Evolutionary conservation across 2,329 filamentous ascomycete species (phyloP).

Genomic region (Botrytis fragariae): DNA sequence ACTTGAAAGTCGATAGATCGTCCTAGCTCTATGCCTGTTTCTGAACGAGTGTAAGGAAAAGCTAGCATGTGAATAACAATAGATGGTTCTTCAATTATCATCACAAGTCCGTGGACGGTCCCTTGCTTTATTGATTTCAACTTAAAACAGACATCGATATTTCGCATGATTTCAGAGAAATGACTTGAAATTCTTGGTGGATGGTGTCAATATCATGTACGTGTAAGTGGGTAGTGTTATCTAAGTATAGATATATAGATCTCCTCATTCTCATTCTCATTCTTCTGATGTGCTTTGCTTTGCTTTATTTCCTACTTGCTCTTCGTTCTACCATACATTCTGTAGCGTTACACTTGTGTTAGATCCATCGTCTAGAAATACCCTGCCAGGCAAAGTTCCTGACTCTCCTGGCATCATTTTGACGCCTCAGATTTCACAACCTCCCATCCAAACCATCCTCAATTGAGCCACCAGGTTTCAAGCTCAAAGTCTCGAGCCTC

Average conservation of each 20-base stretch:
- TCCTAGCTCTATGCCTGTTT: neutral
- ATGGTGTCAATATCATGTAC: neutral
- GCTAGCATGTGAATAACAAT: neutral
- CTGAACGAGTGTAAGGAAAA: neutral
- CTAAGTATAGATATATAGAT: constrained; percentile 2
- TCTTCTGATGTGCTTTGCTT: neutral
- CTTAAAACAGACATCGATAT: neutral
- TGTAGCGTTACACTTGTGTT: neutral
- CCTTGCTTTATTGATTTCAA: neutral
- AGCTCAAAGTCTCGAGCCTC: constrained; percentile 12
- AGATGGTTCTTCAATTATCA: neutral
- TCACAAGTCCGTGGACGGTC: neutral
- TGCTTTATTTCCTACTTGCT: neutral
- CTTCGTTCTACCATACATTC: neutral
- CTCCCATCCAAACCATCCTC: neutral
- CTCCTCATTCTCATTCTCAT: neutral
- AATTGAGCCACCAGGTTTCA: neutral
- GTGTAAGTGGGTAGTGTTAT: neutral
- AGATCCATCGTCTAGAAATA: constrained; percentile 7
- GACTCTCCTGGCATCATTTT: neutral
- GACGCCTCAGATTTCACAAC: neutral
- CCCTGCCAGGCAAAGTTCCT: neutral
- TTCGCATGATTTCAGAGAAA: neutral
- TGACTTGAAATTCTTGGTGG: neutral
- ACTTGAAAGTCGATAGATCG: neutral